These are phyloP conservation scores for Podila clonocystis DNA, from an alignment of 192 early-diverging fungal genomes.

Conservation along the genomic window DNA sequence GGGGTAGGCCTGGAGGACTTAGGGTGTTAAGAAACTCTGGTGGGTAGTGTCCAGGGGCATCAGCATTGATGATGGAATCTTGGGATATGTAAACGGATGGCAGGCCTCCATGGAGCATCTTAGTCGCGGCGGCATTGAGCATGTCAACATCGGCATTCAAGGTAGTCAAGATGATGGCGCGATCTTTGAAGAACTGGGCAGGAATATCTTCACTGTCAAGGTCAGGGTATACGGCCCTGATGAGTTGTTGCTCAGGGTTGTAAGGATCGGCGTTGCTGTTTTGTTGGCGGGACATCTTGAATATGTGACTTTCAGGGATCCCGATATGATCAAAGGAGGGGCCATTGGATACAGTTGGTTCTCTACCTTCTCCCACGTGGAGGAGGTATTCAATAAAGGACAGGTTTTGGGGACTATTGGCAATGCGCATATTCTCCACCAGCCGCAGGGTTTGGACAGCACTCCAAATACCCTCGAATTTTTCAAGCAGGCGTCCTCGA, in stretches of 20 bases:
- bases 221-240: constrained; percentile 8
- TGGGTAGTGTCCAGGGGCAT: too few species aligned
- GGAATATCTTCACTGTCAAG: constrained; percentile 1
- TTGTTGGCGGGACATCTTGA: not conserved
- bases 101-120: too few species aligned
- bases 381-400: constrained; percentile 17
- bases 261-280: not conserved
- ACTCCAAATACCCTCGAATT: too few species aligned
- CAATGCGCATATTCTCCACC: constrained; percentile 36
- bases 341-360: too few species aligned
- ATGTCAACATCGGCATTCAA: constrained; percentile 2
- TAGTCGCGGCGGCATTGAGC: too few species aligned
- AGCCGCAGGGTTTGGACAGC: constrained; percentile 5
- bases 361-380: constrained; percentile 12
- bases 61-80: too few species aligned
- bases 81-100: too few species aligned
- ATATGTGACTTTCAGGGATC: too few species aligned
- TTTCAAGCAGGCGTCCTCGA: constrained; percentile 4
- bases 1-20: too few species aligned
- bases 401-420: not conserved
- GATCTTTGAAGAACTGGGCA: not conserved
- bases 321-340: not conserved
- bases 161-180: constrained; percentile 5
- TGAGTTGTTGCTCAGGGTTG: constrained; percentile 6
- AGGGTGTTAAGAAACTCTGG: too few species aligned